A percentile compares a stretch with the other conserved stretches of the same genome.
Evolutionary conservation across 2,329 filamentous ascomycete genomes (phyloP).

Genomic region (Plectosphaerella sp.): DNA sequence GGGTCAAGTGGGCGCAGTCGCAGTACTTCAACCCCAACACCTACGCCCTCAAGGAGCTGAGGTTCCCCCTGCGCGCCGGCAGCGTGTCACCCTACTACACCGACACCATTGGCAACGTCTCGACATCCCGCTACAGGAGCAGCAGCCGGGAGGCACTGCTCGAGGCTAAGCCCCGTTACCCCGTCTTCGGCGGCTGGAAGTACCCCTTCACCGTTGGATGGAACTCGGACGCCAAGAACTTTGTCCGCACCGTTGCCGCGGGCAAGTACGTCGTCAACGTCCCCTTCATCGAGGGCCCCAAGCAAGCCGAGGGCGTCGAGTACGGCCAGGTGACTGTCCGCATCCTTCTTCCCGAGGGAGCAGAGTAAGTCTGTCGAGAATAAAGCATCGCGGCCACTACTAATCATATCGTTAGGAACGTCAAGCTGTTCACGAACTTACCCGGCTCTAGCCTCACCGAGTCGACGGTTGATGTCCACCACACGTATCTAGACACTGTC

Average conservation of each 20-base stretch:
- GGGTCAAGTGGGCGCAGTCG: conserved; percentile 69
- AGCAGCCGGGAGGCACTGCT: conserved; percentile 75
- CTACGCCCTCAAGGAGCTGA: conserved; percentile 76
- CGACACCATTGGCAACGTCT: conserved; percentile 95
- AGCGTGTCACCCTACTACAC: conserved; percentile 89
- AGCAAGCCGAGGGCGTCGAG: conserved; percentile 76
- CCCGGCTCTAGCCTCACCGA: conserved; percentile 59
- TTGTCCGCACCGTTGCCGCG: conserved; percentile 61
- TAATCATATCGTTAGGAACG: conserved; percentile 56
- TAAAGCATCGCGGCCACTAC: conserved; percentile 1
- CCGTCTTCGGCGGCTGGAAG: conserved; percentile 97
- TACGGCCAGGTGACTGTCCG: conserved; percentile 78
- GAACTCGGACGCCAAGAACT: conserved; percentile 80
- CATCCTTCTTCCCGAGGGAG: conserved; percentile 86
- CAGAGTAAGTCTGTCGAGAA: conserved; percentile 56
- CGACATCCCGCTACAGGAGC: conserved; percentile 81
- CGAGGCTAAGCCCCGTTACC: conserved; percentile 90
- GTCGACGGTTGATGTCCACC: conserved; percentile 59
- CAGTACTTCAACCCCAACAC: conserved; percentile 74
- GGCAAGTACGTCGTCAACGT: conserved; percentile 77
- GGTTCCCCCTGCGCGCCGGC: conserved; percentile 73
- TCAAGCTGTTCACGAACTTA: conserved; percentile 71
- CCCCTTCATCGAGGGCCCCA: conserved; percentile 90
- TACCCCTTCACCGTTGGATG: conserved; percentile 96
- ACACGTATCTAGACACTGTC: conserved; percentile 89